These are phyloP conservation scores for Tylopilus vinaceipallidus DNA, from an alignment of 768 basidiomycete species.

Conservation along the genomic window DNA sequence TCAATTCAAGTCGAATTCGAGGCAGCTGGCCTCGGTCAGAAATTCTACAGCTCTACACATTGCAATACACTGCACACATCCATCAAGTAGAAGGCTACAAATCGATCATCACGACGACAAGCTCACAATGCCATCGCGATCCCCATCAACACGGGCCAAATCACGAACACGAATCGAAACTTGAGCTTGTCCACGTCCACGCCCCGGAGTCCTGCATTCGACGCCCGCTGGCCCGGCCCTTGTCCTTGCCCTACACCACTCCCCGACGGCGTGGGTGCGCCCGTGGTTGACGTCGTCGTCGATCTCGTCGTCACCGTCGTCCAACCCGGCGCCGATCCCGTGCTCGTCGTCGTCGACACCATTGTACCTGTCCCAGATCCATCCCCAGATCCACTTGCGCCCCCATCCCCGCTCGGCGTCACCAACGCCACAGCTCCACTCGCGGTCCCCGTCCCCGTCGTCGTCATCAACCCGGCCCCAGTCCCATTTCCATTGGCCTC, in stretches of 20 bases:
- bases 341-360: slow-evolving; percentile 2
- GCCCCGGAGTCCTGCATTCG: slow-evolving; percentile 21
- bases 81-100: too few relatives aligned
- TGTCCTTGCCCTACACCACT: not conserved
- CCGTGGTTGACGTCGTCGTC: slow-evolving; percentile 1
- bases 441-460: not conserved
- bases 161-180: slow-evolving; percentile 48
- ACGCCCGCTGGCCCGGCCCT: slow-evolving; percentile 7
- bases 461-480: not conserved
- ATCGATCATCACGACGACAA: not conserved
- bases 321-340: slow-evolving; percentile 3
- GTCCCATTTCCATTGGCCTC: slow-evolving; percentile 18
- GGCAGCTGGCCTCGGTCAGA: too few relatives aligned
- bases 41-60: too few relatives aligned
- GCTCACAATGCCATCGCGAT: slow-evolving; percentile 52
- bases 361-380: slow-evolving; percentile 4
- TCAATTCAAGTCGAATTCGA: too few relatives aligned
- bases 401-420: slow-evolving; percentile 5
- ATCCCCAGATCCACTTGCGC: not conserved
- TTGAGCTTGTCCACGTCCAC: slow-evolving; percentile 38
- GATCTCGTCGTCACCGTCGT: slow-evolving; percentile 1
- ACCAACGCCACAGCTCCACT: slow-evolving; percentile 2
- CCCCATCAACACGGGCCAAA: slow-evolving; percentile 58
- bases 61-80: too few relatives aligned
- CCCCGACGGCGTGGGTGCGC: slow-evolving; percentile 11